Evolutionary conservation across 768 basidiomycete species (phyloP).

Genomic region (Pisolithus orientalis): DNA sequence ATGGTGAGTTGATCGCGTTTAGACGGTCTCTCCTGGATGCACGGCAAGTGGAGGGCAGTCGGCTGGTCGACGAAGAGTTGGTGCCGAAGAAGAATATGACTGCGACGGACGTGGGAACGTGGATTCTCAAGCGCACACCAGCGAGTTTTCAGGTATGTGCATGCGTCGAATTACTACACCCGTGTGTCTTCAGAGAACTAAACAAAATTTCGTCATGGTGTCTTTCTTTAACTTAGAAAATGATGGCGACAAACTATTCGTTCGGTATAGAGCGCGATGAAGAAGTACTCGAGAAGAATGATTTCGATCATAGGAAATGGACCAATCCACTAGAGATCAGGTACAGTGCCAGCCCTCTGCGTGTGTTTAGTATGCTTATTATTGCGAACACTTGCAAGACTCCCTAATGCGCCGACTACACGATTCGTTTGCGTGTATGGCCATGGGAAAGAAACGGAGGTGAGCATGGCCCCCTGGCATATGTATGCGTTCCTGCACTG

Average conservation of each 20-base stretch:
- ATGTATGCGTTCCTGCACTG: background rate
- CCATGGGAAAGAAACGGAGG: slow-evolving; percentile 93
- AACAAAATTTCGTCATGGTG: background rate
- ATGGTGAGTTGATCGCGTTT: slow-evolving; percentile 84
- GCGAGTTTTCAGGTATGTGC: slow-evolving; percentile 63
- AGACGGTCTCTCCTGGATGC: slow-evolving; percentile 28
- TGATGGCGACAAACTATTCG: slow-evolving; percentile 82
- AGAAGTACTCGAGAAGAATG: slow-evolving; percentile 54
- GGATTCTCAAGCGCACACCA: slow-evolving; percentile 82
- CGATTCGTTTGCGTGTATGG: slow-evolving; percentile 93
- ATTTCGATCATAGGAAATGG: slow-evolving; percentile 80
- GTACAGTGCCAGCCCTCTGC: slow-evolving; percentile 27
- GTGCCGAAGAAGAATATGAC: slow-evolving; percentile 59
- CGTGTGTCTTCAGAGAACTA: background rate
- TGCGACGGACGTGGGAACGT: slow-evolving; percentile 62
- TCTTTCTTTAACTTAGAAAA: slow-evolving; percentile 38
- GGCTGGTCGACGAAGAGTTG: slow-evolving; percentile 1
- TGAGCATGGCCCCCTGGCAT: slow-evolving; percentile 23
- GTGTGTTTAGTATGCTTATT: background rate
- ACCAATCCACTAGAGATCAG: slow-evolving; percentile 82
- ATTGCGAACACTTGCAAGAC: slow-evolving; percentile 30
- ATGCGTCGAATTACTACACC: background rate
- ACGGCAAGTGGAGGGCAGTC: background rate
- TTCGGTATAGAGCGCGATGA: slow-evolving; percentile 82
- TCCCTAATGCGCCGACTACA: slow-evolving; percentile 89